These are phyloP conservation scores for Warburgia ugandensis DNA, from an alignment of 164 flowering plant genomes.

Conservation along the genomic window DNA sequence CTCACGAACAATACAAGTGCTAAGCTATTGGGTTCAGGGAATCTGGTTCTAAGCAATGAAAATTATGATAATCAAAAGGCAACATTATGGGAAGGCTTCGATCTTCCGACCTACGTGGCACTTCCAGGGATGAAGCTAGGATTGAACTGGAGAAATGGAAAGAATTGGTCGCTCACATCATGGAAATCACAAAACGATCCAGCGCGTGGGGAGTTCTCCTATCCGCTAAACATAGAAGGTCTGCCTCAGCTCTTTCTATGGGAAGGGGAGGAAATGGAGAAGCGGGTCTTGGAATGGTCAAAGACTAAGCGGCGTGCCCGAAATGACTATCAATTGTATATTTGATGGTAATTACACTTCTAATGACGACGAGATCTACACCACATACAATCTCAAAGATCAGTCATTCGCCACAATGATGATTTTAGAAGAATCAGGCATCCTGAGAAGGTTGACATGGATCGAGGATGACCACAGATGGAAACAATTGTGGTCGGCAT, in stretches of 20 bases:
- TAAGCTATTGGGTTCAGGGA: constrained; percentile 19
- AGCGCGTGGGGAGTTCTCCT: constrained; percentile 3
- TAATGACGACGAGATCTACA: not conserved
- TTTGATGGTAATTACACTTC: not conserved
- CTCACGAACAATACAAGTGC: constrained; percentile 9
- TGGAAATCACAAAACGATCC: constrained; percentile 11
- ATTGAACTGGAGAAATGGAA: not conserved
- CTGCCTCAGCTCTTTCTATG: not conserved
- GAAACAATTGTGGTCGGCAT: not conserved
- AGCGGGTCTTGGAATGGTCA: constrained; percentile 1
- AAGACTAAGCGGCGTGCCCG: constrained; percentile 1
- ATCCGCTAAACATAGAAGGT: not conserved
- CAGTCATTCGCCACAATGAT: not conserved
- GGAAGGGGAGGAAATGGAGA: not conserved
- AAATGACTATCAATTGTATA: not conserved
- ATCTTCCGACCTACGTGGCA: constrained; percentile 5
- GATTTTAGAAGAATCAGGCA: constrained; percentile 3
- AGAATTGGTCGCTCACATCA: not conserved
- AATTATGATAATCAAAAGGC: too few relatives aligned
- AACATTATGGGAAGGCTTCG: constrained; percentile 8
- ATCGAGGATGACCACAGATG: not conserved
- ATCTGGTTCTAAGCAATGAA: constrained; percentile 25
- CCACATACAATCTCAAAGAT: not conserved
- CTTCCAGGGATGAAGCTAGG: constrained; percentile 3
- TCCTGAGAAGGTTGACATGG: not conserved